These are phyloP conservation scores for Yamadazyma insecticola DNA, from an alignment of 805 yeast genomes.

Conservation along the genomic window DNA sequence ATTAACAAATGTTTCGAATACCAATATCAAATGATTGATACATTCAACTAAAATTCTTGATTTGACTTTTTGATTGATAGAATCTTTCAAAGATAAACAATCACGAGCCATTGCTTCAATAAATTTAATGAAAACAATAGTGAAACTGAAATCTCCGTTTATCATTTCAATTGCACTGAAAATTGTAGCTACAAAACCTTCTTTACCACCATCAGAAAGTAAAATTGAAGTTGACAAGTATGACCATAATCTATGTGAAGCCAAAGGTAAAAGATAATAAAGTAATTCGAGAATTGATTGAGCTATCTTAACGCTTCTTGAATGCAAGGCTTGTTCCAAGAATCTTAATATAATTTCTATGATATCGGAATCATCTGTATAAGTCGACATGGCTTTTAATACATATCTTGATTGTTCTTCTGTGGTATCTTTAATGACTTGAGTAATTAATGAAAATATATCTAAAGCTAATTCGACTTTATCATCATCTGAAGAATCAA, in stretches of 20 bases:
- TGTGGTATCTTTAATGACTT: conserved; percentile 32
- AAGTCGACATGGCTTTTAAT: conserved; percentile 41
- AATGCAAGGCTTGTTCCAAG: conserved; percentile 64
- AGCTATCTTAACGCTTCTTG: conserved; percentile 44
- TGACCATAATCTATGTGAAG: conserved; percentile 74
- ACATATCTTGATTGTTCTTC: conserved; percentile 22
- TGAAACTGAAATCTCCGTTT: conserved; percentile 60
- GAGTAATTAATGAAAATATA: conserved; percentile 48
- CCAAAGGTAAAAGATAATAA: conserved; percentile 41
- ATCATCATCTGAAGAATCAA: conserved; percentile 32
- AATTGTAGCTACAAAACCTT: conserved; percentile 57
- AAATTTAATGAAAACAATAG: conserved; percentile 55
- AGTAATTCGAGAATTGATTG: conserved; percentile 48
- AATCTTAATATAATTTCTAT: conserved; percentile 58
- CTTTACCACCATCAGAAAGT: conserved; percentile 54
- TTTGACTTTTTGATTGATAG: conserved; percentile 8
- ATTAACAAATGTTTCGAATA: conserved; percentile 67
- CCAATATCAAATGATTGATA: conserved; percentile 52
- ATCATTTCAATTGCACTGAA: conserved; percentile 73
- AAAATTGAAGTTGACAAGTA: conserved; percentile 64
- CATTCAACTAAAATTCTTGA: conserved; percentile 51
- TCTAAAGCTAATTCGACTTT: conserved; percentile 40
- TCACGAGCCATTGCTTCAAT: conserved; percentile 49
- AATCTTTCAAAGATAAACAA: conserved; percentile 24
- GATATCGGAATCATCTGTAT: conserved; percentile 54